These are phyloP conservation scores for Aspergillus hancockii DNA, from an alignment of 495 filamentous ascomycete genomes.

Conservation along the genomic window DNA sequence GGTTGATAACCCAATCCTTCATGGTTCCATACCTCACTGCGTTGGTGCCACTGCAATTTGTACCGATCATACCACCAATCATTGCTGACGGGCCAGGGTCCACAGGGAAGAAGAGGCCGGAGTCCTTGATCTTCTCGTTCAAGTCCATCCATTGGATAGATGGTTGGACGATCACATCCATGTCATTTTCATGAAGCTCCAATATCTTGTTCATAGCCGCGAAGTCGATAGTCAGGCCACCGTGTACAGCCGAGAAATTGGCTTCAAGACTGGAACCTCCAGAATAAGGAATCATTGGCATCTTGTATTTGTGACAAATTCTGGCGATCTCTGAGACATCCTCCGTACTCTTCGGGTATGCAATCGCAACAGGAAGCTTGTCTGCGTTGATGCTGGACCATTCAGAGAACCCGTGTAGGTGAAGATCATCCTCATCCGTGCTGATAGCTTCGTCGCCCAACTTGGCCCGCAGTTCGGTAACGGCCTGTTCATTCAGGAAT, in stretches of 20 bases:
- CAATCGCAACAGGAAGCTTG: constrained; percentile 75
- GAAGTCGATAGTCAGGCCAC: constrained; percentile 89
- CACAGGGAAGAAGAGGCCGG: constrained; percentile 85
- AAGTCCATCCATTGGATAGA: constrained; percentile 89
- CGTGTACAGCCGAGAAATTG: constrained; percentile 82
- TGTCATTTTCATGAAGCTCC: constrained; percentile 77
- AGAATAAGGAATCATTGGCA: constrained; percentile 85
- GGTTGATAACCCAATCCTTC: constrained; percentile 89
- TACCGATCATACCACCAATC: constrained; percentile 96
- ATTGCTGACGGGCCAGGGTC: constrained; percentile 72
- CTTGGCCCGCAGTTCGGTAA: constrained; percentile 57
- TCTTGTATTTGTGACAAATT: constrained; percentile 76
- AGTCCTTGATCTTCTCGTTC: constrained; percentile 73
- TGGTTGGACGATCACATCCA: constrained; percentile 92
- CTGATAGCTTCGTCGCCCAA: constrained; percentile 75
- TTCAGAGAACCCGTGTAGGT: constrained; percentile 81
- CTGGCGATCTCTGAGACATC: constrained; percentile 80
- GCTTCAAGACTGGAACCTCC: constrained; percentile 86
- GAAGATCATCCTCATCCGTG: constrained; percentile 80
- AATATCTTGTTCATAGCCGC: constrained; percentile 81
- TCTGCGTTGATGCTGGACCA: constrained; percentile 85
- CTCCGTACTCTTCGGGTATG: constrained; percentile 74
- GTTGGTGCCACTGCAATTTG: constrained; percentile 91
- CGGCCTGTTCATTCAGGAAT: constrained; percentile 46
- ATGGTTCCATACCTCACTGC: constrained; percentile 93